phyloP scores from a whole-genome alignment of 768 basidiomycete species.

The Suillus alpinus region DNA sequence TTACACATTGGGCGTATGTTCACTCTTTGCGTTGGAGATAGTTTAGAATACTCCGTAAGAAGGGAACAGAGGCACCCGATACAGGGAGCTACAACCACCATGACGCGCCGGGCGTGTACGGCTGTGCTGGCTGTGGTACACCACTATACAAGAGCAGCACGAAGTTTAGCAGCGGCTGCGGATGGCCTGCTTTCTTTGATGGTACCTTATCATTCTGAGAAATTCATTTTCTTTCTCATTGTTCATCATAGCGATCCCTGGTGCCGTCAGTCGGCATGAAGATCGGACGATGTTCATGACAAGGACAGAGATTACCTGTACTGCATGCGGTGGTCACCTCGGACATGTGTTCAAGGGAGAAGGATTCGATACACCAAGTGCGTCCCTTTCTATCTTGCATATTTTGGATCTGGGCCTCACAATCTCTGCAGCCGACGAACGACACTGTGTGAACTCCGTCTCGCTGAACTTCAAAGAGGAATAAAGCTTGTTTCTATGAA shows the following conservation, averaged over 20 bases:
- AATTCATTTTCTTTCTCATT: neutral
- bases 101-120: conserved; percentile 63
- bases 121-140: conserved; percentile 76
- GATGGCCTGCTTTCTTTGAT: conserved; percentile 98
- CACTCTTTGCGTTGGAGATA: conserved; percentile 25
- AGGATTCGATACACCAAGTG: conserved; percentile 76
- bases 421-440: conserved; percentile 60
- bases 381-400: conserved; percentile 21
- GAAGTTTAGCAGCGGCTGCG: conserved; percentile 91
- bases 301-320: conserved; percentile 85
- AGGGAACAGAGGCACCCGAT: conserved; percentile 80
- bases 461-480: conserved; percentile 70
- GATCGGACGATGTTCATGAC: conserved; percentile 52
- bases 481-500: conserved; percentile 6
- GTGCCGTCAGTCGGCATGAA: conserved; percentile 71
- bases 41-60: conserved; percentile 84
- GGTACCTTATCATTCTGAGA: conserved; percentile 38
- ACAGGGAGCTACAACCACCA: conserved; percentile 81
- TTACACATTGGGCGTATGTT: neutral
- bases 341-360: conserved; percentile 97
- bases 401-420: neutral
- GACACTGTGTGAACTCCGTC: conserved; percentile 89
- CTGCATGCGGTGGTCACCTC: conserved; percentile 89
- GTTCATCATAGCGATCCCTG: conserved; percentile 69
- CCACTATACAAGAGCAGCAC: conserved; percentile 86